Conservation (phyloP, 129 eudicot species). For the Pittosporum tobira region DNA sequence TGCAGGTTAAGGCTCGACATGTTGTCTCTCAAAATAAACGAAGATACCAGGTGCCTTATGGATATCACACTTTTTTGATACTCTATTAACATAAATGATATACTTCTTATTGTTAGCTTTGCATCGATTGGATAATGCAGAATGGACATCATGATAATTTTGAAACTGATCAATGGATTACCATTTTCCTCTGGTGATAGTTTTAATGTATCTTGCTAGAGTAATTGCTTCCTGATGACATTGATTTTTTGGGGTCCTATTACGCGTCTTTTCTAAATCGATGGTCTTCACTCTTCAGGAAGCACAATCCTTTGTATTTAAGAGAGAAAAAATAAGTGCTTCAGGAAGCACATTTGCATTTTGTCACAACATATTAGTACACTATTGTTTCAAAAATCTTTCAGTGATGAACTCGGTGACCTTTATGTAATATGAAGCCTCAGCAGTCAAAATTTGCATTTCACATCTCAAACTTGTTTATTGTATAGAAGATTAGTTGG, state of each 20-base stretch:
- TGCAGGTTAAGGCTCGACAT: conserved; percentile 91
- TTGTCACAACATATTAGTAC: too few species aligned
- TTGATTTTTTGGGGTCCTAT: background rate
- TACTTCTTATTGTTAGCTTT: background rate
- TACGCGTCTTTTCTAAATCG: background rate
- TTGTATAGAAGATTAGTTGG: too few species aligned
- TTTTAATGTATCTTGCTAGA: background rate
- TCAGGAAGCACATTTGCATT: too few species aligned
- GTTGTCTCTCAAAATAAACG: conserved; percentile 93
- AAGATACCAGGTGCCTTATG: conserved; percentile 67
- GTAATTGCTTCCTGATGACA: background rate
- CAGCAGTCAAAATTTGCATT: too few species aligned
- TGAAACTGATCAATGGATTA: background rate
- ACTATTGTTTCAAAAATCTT: too few species aligned
- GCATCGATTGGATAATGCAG: background rate
- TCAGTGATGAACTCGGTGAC: too few species aligned
- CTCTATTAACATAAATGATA: background rate
- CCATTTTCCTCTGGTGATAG: background rate
- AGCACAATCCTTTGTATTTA: background rate
- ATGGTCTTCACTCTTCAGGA: background rate
- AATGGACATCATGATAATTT: background rate
- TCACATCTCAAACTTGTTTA: too few species aligned
- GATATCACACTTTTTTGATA: background rate
- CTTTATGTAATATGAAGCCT: too few species aligned
- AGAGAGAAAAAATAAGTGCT: background rate